These are phyloP conservation scores for Knoxdaviesia capensis DNA, from an alignment of 2,329 filamentous ascomycete species.

Conservation along the genomic window DNA sequence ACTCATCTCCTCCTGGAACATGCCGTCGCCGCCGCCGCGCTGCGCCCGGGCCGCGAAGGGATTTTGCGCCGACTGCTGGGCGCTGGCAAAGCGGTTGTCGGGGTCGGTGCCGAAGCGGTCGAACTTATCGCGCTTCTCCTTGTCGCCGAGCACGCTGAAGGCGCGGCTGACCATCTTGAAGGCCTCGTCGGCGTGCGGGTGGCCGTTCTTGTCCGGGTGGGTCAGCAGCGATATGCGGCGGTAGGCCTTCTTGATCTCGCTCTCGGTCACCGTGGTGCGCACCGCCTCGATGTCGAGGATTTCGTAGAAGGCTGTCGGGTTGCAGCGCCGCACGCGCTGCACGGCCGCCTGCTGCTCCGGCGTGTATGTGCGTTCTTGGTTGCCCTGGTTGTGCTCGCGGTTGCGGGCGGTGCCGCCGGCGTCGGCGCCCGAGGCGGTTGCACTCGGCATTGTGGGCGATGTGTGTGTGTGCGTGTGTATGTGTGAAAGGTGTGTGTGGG, in stretches of 20 bases:
- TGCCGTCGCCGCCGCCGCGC: conserved; percentile 22
- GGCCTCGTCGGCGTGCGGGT: conserved; percentile 85
- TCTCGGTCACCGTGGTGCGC: conserved; percentile 46
- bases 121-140: conserved; percentile 78
- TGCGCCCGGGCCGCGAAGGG: conserved; percentile 44
- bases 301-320: conserved; percentile 81
- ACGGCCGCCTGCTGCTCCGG: conserved; percentile 83
- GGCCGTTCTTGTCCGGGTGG: conserved; percentile 97
- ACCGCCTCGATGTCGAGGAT: conserved; percentile 58
- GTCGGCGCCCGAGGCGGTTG: conserved; percentile 32
- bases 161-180: conserved; percentile 96
- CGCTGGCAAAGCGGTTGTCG: conserved; percentile 61
- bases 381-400: conserved; percentile 57
- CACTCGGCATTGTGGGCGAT: conserved; percentile 20
- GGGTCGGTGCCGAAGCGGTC: conserved; percentile 85
- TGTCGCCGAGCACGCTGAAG: conserved; percentile 81
- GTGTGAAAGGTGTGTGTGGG: neutral
- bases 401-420: conserved; percentile 22
- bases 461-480: neutral
- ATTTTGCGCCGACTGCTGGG: conserved; percentile 27
- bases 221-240: conserved; percentile 84
- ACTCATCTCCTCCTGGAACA: conserved; percentile 82
- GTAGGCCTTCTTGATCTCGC: conserved; percentile 95
- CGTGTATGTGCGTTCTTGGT: conserved; percentile 61
- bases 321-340: conserved; percentile 67